These are phyloP conservation scores for Aspergillus saccharolyticus DNA, from an alignment of 495 filamentous ascomycete genomes.

Conservation along the genomic window DNA sequence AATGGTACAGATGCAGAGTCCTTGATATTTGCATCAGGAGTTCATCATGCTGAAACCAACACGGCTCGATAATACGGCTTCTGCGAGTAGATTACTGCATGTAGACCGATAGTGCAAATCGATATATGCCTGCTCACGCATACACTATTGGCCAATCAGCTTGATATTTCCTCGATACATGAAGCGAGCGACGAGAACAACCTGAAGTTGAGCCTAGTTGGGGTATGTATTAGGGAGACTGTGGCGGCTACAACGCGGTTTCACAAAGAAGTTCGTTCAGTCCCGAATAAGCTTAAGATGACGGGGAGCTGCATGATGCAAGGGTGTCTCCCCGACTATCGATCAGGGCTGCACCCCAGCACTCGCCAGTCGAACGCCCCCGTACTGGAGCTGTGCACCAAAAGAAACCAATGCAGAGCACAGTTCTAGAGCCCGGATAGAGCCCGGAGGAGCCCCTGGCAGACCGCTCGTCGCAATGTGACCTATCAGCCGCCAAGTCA, in stretches of 20 bases:
- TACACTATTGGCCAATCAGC: no score
- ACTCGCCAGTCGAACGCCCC: neutral
- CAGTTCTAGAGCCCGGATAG: neutral
- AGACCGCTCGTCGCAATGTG: neutral
- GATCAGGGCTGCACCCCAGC: neutral
- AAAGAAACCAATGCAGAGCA: neutral
- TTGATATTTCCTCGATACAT: no score
- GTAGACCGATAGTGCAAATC: no score
- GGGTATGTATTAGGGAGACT: no score
- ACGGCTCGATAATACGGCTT: no score
- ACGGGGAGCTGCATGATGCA: neutral
- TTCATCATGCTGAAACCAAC: no score
- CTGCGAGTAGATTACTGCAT: no score
- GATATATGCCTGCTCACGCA: no score
- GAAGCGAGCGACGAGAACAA: no score
- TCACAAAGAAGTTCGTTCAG: neutral
- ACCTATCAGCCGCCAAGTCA: neutral
- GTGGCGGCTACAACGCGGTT: neutral
- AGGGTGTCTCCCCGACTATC: neutral
- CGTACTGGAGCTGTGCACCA: neutral
- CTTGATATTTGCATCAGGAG: no score
- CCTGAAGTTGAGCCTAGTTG: no score
- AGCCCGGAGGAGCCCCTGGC: neutral
- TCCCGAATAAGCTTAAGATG: neutral
- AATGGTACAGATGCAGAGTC: no score